Percentiles rank a stretch among this genome's conserved stretches.
These are phyloP conservation scores for Calonectria pteridis DNA, from an alignment of 2,329 filamentous ascomycete species.

Conservation along the genomic window DNA sequence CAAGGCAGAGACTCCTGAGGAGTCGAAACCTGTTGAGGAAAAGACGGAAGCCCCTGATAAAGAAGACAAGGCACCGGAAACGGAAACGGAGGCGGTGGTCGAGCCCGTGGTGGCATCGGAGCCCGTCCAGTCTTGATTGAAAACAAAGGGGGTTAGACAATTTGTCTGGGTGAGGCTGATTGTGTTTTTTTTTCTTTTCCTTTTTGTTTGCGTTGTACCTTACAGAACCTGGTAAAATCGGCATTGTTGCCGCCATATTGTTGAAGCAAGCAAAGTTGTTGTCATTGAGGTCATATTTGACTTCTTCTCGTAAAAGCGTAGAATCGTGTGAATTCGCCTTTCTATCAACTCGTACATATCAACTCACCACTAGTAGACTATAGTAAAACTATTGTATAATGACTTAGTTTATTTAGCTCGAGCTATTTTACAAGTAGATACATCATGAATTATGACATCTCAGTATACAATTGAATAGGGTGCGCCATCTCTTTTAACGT, in stretches of 20 bases:
- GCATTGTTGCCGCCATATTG: conserved; percentile 1
- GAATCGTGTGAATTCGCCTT: neutral
- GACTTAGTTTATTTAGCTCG: neutral
- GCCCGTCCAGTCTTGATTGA: conserved; percentile 42
- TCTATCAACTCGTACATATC: neutral
- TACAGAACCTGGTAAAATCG: conserved; percentile 14
- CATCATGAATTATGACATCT: neutral
- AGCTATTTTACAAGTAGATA: conserved; percentile 6
- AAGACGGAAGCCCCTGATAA: conserved; percentile 7
- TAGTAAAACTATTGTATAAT: neutral
- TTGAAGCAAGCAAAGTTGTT: conserved; percentile 21
- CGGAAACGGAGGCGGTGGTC: conserved; percentile 48
- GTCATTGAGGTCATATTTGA: conserved; percentile 13
- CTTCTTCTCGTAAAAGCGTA: conserved; percentile 8
- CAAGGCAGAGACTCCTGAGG: neutral
- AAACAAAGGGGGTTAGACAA: neutral
- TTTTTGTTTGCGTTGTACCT: conserved; percentile 5
- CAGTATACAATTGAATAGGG: conserved; percentile 19
- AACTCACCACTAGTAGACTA: neutral
- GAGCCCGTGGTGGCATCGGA: conserved; percentile 53
- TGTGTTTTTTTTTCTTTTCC: neutral
- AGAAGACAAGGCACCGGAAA: conserved; percentile 18
- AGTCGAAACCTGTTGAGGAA: conserved; percentile 19
- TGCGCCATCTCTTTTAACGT: neutral
- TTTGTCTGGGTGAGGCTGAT: neutral